phyloP scores from a whole-genome alignment of 176 grass and related monocot species.

The Oryza brachyantha region DNA sequence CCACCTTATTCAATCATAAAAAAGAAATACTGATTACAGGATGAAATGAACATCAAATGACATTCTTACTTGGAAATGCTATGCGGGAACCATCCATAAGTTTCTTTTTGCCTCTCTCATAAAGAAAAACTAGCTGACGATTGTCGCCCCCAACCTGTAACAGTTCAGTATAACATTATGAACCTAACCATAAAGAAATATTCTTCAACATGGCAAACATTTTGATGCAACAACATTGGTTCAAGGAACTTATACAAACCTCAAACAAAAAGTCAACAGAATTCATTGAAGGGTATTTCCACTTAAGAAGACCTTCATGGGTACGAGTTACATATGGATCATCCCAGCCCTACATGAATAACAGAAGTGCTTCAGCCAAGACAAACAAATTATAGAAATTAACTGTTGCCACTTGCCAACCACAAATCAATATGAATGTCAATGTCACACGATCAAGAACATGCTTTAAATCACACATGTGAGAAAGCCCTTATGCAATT shows the following conservation, averaged over 20 bases:
- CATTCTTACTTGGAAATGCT: constrained; percentile 49
- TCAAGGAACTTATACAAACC: constrained; percentile 32
- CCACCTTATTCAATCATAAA: neutral
- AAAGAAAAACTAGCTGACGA: constrained; percentile 74
- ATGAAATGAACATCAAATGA: constrained; percentile 19
- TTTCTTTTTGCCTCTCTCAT: constrained; percentile 81
- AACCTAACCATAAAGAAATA: constrained; percentile 8
- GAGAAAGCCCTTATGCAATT: neutral
- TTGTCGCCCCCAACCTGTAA: constrained; percentile 60
- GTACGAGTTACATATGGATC: constrained; percentile 94
- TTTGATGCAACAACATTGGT: neutral
- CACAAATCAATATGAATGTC: neutral
- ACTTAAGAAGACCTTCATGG: constrained; percentile 96
- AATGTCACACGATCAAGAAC: neutral
- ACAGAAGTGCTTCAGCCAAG: constrained; percentile 24
- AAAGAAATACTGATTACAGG: neutral
- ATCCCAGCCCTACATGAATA: constrained; percentile 79
- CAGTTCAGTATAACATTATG: constrained; percentile 15
- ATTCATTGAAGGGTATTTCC: constrained; percentile 98
- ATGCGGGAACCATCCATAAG: constrained; percentile 68
- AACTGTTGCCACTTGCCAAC: constrained; percentile 17
- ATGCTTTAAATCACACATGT: neutral
- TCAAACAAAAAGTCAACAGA: constrained; percentile 96
- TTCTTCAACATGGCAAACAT: neutral
- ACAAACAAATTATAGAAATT: constrained; percentile 2